Evolutionary conservation across 169 alveolate genomes (phyloP).

Genomic region (Plasmodium reichenowi): DNA sequence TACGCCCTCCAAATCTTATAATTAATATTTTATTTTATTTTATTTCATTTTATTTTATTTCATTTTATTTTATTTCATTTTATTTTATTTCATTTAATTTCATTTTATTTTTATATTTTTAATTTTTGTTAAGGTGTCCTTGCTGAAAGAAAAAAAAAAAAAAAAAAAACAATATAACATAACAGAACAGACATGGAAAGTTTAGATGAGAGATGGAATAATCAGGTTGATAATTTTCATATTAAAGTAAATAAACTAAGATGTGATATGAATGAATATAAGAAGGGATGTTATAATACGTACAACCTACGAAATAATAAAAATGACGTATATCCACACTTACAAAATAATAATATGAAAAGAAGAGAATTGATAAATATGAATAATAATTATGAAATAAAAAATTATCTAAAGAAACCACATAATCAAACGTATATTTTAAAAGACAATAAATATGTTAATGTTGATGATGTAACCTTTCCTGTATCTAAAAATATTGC

Average conservation of each 20-base stretch:
- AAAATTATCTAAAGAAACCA: conserved; percentile 12
- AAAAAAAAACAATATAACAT: not conserved
- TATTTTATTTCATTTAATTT: not conserved
- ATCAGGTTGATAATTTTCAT: conserved; percentile 34
- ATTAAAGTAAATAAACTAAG: conserved; percentile 45
- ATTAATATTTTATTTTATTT: not conserved
- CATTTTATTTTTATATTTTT: not conserved
- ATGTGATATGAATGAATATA: conserved; percentile 34
- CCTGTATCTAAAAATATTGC: conserved; percentile 46
- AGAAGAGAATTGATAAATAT: conserved; percentile 62
- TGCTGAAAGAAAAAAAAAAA: not conserved
- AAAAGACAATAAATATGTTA: conserved; percentile 14
- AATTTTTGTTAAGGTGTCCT: not conserved
- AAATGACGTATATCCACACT: conserved; percentile 10
- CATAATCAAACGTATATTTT: conserved; percentile 20
- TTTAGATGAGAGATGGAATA: conserved; percentile 51
- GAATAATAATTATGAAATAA: conserved; percentile 33
- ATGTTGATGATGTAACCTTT: conserved; percentile 18
- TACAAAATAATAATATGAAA: conserved; percentile 20
- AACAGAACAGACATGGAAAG: conserved; percentile 24
- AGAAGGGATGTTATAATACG: conserved; percentile 26
- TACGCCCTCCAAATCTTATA: too few species aligned
- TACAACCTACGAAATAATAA: conserved; percentile 12
- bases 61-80: not conserved
- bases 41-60: not conserved